Percentiles rank a stretch among this genome's conserved stretches.
These are phyloP conservation scores for Cornus controversa DNA, from an alignment of 148 eudicot genomes.

Conservation along the genomic window DNA sequence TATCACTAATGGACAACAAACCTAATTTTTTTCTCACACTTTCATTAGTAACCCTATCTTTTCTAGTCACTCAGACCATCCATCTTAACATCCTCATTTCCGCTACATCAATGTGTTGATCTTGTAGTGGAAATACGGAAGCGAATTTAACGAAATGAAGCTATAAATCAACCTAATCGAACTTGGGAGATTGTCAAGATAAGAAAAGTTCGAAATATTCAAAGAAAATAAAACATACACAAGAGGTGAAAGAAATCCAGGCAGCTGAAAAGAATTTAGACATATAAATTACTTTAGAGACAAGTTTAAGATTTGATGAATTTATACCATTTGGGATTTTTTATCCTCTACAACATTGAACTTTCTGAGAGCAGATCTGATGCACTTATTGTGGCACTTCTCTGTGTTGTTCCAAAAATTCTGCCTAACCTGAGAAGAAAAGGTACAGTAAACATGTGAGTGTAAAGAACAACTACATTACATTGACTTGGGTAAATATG, in stretches of 20 bases:
- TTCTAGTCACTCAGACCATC: no score
- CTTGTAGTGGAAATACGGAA: no score
- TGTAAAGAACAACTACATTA: not conserved
- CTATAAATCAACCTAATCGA: no score
- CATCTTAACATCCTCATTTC: no score
- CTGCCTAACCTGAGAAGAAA: conserved; percentile 47
- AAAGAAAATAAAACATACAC: not conserved
- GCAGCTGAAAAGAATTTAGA: not conserved
- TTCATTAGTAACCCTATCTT: no score
- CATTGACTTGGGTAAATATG: no score
- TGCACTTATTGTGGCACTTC: conserved; percentile 23
- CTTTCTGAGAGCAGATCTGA: conserved; percentile 36
- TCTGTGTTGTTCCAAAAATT: conserved; percentile 32
- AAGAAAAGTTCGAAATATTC: no score
- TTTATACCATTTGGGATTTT: conserved; percentile 51
- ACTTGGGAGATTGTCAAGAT: no score
- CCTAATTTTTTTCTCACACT: no score
- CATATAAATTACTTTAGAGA: not conserved
- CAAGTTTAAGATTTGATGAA: not conserved
- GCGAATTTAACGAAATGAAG: no score
- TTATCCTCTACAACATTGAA: conserved; percentile 43
- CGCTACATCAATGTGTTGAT: no score
- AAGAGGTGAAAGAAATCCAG: not conserved
- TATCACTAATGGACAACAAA: no score
- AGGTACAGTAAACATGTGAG: not conserved